Conservation (phyloP, 345 rosid genomes). For the Lepidium africanum region DNA sequence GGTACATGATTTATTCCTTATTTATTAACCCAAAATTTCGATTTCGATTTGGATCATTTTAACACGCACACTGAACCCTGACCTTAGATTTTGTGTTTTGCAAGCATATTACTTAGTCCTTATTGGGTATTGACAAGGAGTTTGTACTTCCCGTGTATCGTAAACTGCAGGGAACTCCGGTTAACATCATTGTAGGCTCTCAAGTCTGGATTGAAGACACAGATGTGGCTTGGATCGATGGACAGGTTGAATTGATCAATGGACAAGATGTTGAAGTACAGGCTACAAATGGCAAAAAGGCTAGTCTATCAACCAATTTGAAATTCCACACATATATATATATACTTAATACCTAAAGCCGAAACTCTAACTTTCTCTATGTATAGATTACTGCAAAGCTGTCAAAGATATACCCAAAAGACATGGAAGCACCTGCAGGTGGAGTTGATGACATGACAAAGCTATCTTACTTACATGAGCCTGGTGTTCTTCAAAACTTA, state of each 20-base stretch:
- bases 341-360: no score
- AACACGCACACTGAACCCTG: no score
- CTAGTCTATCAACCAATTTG: neutral
- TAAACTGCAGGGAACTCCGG: slow-evolving; percentile 65
- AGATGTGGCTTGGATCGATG: slow-evolving; percentile 72
- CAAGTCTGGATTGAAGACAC: slow-evolving; percentile 86
- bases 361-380: no score
- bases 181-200: slow-evolving; percentile 81
- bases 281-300: slow-evolving; percentile 59
- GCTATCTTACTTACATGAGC: slow-evolving; percentile 89
- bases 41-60: no score
- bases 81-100: neutral
- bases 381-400: slow-evolving; percentile 53
- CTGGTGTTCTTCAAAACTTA: slow-evolving; percentile 85
- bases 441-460: slow-evolving; percentile 99
- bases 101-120: neutral
- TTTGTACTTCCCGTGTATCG: neutral
- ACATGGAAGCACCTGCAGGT: slow-evolving; percentile 79
- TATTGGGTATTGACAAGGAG: neutral
- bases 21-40: neutral
- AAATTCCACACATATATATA: no score
- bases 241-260: slow-evolving; percentile 56
- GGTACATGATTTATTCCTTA: neutral
- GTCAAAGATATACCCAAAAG: slow-evolving; percentile 74
- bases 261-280: slow-evolving; percentile 51